Evolutionary conservation across 179 eudicot genomes (phyloP), one percentile per base, ranked within the genome.

Genomic region (Spergularia azorica): DNA sequence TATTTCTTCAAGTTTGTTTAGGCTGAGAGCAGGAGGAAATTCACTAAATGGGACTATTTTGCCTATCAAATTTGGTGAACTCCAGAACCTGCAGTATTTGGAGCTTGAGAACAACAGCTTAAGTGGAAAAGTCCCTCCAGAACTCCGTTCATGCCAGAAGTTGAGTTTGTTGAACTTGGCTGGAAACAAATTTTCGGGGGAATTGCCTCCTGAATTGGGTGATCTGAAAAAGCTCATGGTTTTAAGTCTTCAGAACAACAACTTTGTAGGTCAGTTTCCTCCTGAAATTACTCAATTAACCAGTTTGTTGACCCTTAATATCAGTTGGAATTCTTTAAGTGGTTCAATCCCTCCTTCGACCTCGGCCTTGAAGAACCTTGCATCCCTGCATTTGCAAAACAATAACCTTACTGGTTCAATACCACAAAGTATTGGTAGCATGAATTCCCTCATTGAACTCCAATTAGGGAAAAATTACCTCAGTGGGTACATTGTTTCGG

Each of bases 21-120:
- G 98, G 85, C 72, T 91, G 85, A 82, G 93, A 72, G 72, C 92
- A 15, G 95, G 90, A 32, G 62, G 78, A 68, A 93, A 94, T 77
- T 58, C 13, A 26, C 79, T 94, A 5, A 74, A 39, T 36, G 97
- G 94, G 79, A 18, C 70, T 5, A 77, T 94, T 60, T 89, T 83
- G 17, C 63, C 72, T 1, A 75, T 73, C 13, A 72, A 85, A 9
- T 87, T 87, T 41, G 73, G 71, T n/a, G 61, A 52, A 56, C 86
- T 84, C 72, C 73, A 12, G 18, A 78, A 76, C 1, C 74, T 94
- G 84, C 87, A 72, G 16, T 94, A 94, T 79, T 87, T 92, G 77
- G 97, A 94, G 83, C 71, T 91, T 59, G 91, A 85, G n/a, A 57
- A 77, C 74, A 94, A 92, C 71, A 62, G 1, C 9, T 84, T 94